Percentiles rank a stretch among this genome's conserved stretches.
These are phyloP conservation scores for Balakata baccata DNA, from an alignment of 345 rosid species.

Conservation along the genomic window DNA sequence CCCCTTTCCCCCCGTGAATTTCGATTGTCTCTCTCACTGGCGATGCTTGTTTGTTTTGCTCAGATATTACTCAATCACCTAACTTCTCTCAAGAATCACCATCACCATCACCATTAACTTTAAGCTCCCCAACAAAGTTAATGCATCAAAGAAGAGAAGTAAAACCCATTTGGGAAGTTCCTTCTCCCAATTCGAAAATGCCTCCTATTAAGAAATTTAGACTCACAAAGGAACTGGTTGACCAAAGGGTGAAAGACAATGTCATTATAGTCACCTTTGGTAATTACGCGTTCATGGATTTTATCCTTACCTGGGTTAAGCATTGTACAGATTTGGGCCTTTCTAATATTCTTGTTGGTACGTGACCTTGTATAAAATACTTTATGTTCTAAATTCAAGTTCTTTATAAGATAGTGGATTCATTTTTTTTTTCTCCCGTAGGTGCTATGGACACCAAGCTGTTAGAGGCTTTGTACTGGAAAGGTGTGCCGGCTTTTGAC, in stretches of 20 bases:
- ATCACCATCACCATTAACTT: conserved; percentile 19
- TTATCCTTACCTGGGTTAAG: conserved; percentile 91
- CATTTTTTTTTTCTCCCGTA: conserved; percentile 22
- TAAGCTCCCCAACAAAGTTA: conserved; percentile 26
- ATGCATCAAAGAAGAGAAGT: conserved; percentile 21
- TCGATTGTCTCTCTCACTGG: neutral
- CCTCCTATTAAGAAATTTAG: conserved; percentile 70
- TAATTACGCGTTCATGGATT: conserved; percentile 95
- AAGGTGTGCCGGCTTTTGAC: conserved; percentile 95
- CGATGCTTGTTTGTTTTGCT: conserved; percentile 16
- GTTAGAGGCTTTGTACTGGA: conserved; percentile 91
- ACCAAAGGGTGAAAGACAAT: conserved; percentile 65
- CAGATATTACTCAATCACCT: conserved; percentile 41
- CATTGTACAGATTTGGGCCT: conserved; percentile 83
- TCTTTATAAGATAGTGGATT: neutral
- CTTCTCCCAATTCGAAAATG: conserved; percentile 60
- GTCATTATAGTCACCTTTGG: conserved; percentile 85
- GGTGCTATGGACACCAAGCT: conserved; percentile 97
- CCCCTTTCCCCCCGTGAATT: no score
- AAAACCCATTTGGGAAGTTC: conserved; percentile 72
- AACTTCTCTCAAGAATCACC: conserved; percentile 39
- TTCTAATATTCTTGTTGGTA: conserved; percentile 83
- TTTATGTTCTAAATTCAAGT: neutral
- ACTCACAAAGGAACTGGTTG: conserved; percentile 65
- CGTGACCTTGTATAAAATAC: conserved; percentile 19